Conservation (phyloP, 2,329 filamentous ascomycete species). For the Claviceps fusiformis region DNA sequence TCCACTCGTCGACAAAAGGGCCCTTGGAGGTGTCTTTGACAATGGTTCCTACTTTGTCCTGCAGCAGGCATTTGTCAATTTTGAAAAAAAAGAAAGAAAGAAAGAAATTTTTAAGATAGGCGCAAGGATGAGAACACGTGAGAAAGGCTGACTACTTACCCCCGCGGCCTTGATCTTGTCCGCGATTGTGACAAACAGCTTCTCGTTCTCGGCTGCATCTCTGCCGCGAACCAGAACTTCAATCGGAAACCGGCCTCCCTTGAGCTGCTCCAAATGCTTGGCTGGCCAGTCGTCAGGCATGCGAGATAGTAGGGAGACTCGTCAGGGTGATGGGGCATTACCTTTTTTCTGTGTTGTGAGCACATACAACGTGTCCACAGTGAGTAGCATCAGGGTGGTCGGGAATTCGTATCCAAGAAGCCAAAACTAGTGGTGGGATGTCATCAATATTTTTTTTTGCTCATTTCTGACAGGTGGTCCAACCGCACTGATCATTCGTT, state of each 20-base stretch:
- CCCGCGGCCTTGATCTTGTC: constrained; percentile 80
- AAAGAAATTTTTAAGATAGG: neutral
- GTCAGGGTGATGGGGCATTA: constrained; percentile 21
- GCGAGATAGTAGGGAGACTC: neutral
- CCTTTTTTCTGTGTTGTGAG: constrained; percentile 97
- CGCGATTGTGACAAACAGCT: constrained; percentile 71
- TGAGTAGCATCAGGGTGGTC: constrained; percentile 87
- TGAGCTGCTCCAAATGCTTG: constrained; percentile 82
- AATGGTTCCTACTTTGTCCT: constrained; percentile 84
- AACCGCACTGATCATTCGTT: too few species aligned
- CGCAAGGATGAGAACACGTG: neutral
- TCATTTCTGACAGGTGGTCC: too few species aligned
- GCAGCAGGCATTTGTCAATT: neutral
- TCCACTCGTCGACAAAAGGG: constrained; percentile 94
- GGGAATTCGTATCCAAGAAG: constrained; percentile 97
- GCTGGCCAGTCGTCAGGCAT: constrained; percentile 39
- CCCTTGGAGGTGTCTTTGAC: constrained; percentile 74
- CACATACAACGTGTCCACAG: constrained; percentile 74
- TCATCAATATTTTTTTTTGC: neutral
- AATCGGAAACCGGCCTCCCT: constrained; percentile 81
- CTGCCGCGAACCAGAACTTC: constrained; percentile 89
- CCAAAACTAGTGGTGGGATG: constrained; percentile 60
- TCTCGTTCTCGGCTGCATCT: constrained; percentile 80
- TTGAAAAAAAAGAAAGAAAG: too few species aligned
- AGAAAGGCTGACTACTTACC: constrained; percentile 35